phyloP scores from a whole-genome alignment of 2,329 filamentous ascomycete genomes.

The Botrytis fabae region DNA sequence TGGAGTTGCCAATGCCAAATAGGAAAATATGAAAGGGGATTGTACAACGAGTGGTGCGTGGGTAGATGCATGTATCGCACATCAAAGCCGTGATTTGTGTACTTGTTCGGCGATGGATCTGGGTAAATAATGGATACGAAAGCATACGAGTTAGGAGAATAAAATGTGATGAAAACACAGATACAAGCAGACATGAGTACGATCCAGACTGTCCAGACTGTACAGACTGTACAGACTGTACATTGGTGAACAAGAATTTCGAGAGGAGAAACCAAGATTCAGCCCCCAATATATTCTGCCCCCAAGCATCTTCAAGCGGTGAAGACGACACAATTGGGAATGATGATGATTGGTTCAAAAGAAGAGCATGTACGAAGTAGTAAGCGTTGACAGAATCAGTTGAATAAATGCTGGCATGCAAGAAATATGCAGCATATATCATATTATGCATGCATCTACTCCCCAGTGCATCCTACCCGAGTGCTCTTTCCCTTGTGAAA shows the following conservation, averaged over 20 bases:
- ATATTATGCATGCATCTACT: neutral
- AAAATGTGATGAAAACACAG: neutral
- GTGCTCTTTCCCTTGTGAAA: neutral
- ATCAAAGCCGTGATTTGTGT: neutral
- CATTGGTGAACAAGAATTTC: neutral
- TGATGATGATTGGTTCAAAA: neutral
- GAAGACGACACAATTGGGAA: neutral
- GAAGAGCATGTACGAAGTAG: neutral
- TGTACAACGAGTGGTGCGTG: constrained; percentile 12
- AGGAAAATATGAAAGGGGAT: neutral
- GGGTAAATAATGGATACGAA: neutral
- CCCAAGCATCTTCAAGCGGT: neutral
- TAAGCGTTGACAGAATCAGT: neutral
- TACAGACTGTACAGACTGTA: neutral
- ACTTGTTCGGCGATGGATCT: neutral
- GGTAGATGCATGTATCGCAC: neutral
- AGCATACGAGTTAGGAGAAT: neutral
- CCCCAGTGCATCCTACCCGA: neutral
- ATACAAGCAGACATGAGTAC: neutral
- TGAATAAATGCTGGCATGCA: constrained; percentile 1
- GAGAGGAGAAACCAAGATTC: neutral
- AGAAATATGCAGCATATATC: neutral
- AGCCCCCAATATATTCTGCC: constrained; percentile 7
- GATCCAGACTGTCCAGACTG: neutral
- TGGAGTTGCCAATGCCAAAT: neutral